Evolutionary conservation across 768 basidiomycete species (phyloP).

Genomic region (Termitomyces sp.): DNA sequence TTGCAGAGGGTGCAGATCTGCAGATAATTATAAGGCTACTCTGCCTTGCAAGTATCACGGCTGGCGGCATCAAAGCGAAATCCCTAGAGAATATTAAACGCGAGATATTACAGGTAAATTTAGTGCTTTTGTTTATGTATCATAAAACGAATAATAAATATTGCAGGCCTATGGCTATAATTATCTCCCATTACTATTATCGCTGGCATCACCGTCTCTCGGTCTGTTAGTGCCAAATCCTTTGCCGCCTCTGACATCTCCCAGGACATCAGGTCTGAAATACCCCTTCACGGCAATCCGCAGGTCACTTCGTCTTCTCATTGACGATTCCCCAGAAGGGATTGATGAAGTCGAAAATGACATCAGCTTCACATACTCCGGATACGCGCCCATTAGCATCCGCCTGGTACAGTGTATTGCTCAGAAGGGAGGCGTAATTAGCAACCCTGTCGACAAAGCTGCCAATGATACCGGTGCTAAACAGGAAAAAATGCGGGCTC

Average conservation of each 20-base stretch:
- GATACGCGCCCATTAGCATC: constrained; percentile 90
- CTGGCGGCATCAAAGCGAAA: constrained; percentile 85
- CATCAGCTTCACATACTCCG: constrained; percentile 94
- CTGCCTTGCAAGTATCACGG: constrained; percentile 80
- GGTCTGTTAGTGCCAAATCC: constrained; percentile 63
- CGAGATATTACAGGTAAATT: constrained; percentile 74
- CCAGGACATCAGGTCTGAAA: constrained; percentile 40
- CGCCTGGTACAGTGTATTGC: constrained; percentile 90
- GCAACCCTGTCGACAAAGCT: constrained; percentile 59
- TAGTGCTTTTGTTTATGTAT: constrained; percentile 24
- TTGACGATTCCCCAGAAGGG: constrained; percentile 78
- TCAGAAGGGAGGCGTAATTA: constrained; percentile 86
- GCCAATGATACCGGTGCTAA: constrained; percentile 26
- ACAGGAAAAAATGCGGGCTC: constrained; percentile 67
- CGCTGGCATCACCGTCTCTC: constrained; percentile 62
- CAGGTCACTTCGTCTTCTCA: constrained; percentile 85
- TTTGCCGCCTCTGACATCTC: constrained; percentile 45
- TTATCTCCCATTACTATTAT: constrained; percentile 60
- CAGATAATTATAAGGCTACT: constrained; percentile 72
- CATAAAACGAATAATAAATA: constrained; percentile 1
- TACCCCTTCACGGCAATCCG: constrained; percentile 70
- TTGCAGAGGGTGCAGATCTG: constrained; percentile 83
- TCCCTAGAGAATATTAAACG: constrained; percentile 82
- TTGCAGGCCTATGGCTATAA: constrained; percentile 71
- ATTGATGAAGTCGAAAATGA: constrained; percentile 86